Base-by-base conservation (phyloP, 345 rosid species). In the Punica granatum region DNA sequence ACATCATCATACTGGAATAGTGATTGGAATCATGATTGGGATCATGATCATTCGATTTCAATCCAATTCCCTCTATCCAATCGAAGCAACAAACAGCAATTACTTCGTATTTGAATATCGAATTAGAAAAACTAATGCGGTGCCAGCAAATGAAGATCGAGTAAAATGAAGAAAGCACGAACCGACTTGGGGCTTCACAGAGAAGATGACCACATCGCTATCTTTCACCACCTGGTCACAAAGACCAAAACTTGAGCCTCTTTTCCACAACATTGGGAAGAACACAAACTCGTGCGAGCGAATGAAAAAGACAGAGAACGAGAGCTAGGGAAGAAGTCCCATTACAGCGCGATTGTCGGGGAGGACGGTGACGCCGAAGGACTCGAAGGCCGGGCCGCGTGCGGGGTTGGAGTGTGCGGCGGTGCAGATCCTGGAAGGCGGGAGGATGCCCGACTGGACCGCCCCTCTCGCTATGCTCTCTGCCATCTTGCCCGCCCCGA, bases 101-200 rank as follows among this genome's bases (percentile, higher is more conserved):
- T 51, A 13, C 41, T 21, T 33, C n/a, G n/a, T 28, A 23, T 49
- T n/a, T 23, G 11, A 23, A 51, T 23, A 3, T 51, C 28, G 13
- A 21, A 51, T 51, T n/a, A 28, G 2, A n/a, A 4, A 51, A 51
- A 51, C 58, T 51, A 8, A 7, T 7, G 28, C 41, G 0, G 16
- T 14, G 16, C 42, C n/a, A 16, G 43, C 14, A n/a, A n/a, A n/a
- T n/a, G 36, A 34, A 62, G 43, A 6, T 34, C 2, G 36, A 32
- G 23, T 8, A n/a, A 18, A 25, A 0, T n/a, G n/a, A 9, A 10
- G 56, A 37, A 9, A 8, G 28, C 39, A 51, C 23, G 64, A 83
- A 85, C 94, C 93, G 44, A 88, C 93, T 85, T 88, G 97, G 33
- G 98, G 97, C 72, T 92, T 92, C 67, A 92, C 92, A 18, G 98